Conservation (phyloP, 805 yeast genomes). For the Wickerhamomyces sydowiorum region DNA sequence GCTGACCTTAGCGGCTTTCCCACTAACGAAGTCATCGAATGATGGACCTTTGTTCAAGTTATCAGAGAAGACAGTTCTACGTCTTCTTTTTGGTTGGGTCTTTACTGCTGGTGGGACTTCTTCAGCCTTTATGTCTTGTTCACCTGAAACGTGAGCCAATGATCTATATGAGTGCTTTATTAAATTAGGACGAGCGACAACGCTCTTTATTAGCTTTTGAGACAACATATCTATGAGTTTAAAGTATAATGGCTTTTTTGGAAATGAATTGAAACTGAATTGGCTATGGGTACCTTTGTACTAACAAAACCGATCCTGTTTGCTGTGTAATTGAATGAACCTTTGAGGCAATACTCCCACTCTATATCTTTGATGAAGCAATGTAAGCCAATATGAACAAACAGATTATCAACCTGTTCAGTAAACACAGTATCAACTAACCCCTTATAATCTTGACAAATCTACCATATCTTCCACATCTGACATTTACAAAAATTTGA, state of each 20-base stretch:
- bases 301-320: too few species aligned
- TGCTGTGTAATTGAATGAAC: too few species aligned
- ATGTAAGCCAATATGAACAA: too few species aligned
- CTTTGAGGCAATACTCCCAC: too few species aligned
- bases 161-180: neutral
- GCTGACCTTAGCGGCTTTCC: constrained; percentile 60
- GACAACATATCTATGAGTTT: neutral
- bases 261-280: neutral
- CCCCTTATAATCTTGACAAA: too few species aligned
- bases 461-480: too few species aligned
- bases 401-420: too few species aligned
- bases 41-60: constrained; percentile 80
- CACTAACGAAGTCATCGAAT: constrained; percentile 84
- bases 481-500: too few species aligned
- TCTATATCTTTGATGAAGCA: too few species aligned
- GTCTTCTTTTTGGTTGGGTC: constrained; percentile 32
- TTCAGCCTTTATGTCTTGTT: neutral
- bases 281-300: neutral
- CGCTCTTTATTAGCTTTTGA: neutral
- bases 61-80: constrained; percentile 60
- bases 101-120: neutral
- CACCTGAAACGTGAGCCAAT: neutral
- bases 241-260: neutral
- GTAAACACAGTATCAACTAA: too few species aligned
- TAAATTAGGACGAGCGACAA: neutral